Base-by-base conservation (phyloP, 169 alveolate genomes). In the Plasmodium malariae region DNA sequence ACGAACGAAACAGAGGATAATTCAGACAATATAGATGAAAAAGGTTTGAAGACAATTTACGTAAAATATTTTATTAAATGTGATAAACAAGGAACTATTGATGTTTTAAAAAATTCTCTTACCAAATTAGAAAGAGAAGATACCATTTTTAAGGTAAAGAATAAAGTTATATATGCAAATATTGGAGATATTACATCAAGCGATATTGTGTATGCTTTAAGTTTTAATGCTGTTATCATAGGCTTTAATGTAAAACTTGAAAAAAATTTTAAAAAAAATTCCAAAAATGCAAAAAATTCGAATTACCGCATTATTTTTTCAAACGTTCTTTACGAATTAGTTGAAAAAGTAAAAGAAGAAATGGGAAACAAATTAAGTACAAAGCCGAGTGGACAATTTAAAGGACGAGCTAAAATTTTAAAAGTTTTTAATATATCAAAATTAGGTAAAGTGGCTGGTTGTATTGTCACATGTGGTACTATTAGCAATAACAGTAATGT, bases 31-130 rank as follows among this genome's bases (percentile, higher is more conserved):
- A 49, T 49, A 11, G 28, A 12, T 28, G 37, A 51, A 32, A 63
- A 63, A 0, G 43, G 34, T 4, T 32, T 55, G 36, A 65, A 67
- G 19, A 59, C 30, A 1, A 60, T 83, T 12, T 83, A 83, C 62
- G 69, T 55, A 19, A 83, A 51, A 7, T 83, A 67, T 59, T 49
- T 83, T 30, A n/a, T 83, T 1, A 83, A 83, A 54, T 67, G 91
- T 26, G 91, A 83, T 30, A 83, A 83, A 32, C 91, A 83, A 36
- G 91, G 91, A 2, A 83, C 85, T 36, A 65, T 83, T 5, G 91
- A 83, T 12, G 72, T 67, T 51, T 83, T 83, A 28, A 83, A 67
- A 45, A 65, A 45, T 67, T 49, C 67, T 1, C 54, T 83, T 43
- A 19, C 32, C 6, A 83, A 67, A 9, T 49, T 83, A 21, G 37